Evolutionary conservation across 257 asterid genomes (phyloP).

Genomic region (Scutellaria galericulata): DNA sequence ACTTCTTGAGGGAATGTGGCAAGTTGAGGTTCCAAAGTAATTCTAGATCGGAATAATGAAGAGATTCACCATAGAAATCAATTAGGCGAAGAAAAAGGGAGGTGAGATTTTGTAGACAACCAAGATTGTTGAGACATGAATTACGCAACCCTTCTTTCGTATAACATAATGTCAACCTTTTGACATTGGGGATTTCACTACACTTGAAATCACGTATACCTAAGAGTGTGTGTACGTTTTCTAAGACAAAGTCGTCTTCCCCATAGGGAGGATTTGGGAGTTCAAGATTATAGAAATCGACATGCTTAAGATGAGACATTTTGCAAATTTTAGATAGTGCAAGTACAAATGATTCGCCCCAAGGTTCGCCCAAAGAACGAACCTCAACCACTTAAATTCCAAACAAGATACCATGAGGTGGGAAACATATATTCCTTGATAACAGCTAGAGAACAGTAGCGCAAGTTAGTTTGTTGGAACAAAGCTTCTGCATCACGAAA

Average conservation of each 20-base stretch:
- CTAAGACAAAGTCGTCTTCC: neutral
- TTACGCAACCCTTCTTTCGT: too few relatives aligned
- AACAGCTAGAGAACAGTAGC: neutral
- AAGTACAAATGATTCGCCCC: neutral
- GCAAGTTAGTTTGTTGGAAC: neutral
- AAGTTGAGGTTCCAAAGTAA: neutral
- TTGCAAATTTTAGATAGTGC: slow-evolving; percentile 2
- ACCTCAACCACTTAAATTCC: neutral
- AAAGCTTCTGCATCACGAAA: too few relatives aligned
- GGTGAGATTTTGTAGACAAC: neutral
- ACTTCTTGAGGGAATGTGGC: neutral
- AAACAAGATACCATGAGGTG: neutral
- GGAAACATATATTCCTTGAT: neutral
- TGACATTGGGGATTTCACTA: neutral
- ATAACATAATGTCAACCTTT: neutral
- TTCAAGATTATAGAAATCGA: too few relatives aligned
- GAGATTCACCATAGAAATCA: too few relatives aligned
- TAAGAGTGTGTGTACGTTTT: neutral
- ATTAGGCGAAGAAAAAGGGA: neutral
- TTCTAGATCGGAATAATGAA: neutral
- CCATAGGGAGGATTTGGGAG: too few relatives aligned
- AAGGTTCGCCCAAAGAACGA: too few relatives aligned
- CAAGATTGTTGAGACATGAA: neutral
- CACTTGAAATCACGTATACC: neutral
- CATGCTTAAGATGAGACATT: neutral